Base-by-base conservation (phyloP, 345 rosid genomes). In the Moricandia arvensis region DNA sequence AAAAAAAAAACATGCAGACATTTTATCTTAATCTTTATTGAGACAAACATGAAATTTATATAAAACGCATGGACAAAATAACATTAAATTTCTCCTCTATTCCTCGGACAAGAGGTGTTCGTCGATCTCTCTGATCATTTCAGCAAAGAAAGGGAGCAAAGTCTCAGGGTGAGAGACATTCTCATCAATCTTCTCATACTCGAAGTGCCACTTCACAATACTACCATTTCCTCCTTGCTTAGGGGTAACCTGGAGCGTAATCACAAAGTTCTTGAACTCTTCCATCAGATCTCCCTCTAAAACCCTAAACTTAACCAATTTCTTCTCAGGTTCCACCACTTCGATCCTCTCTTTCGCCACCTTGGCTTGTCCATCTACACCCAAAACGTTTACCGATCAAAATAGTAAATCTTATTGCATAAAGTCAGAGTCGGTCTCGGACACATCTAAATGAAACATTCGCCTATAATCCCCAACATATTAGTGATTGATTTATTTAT, bases 211-310 rank as follows among this genome's bases (percentile, higher is more conserved):
- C 59, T 31, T 71, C 15, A 71, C 75, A 15, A 71, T n/a, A 71
- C 66, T 45, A 24, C 66, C 75, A 43, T 11, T 27, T 59, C 58
- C 75, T 59, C 58, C 63, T 59, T 71, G 11, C 30, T 71, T 71
- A 1, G 66, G 66, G 8, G 45, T 41, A 13, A 57, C 75, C 2
- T 71, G 66, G 30, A 59, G 5, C 35, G 75, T 71, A 24, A 59
- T 37, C 75, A 71, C 1, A 16, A 71, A 71, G 66, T 43, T 71
- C 58, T 71, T 59, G 45, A 27, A 71, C 66, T 71, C 75, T 59
- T 71, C 10, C 75, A 71, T 58, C 33, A 71, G 8, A 71, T 71
- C 75, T 71, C 75, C 75, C 30, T 71, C 75, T 58, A 71, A 13
- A 27, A 71, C 66, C 58, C 66, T 71, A 59, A n/a, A 58, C 43